Evolutionary conservation across 139 green algal genomes (phyloP).

Genomic region (Coelastrella sp.): DNA sequence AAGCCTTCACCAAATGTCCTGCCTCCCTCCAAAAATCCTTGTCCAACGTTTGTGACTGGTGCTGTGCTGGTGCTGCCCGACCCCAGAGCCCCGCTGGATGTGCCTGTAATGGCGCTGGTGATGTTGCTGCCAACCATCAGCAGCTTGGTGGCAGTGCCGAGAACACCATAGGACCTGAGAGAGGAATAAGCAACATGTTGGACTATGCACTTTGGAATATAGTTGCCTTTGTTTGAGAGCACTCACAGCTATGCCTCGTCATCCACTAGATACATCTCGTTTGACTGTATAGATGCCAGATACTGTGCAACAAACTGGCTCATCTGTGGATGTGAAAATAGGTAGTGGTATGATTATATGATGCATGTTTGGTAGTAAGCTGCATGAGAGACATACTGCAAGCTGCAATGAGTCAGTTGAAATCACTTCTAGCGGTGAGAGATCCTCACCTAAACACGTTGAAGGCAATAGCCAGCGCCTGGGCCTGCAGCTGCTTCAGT

Average conservation of each 20-base stretch:
- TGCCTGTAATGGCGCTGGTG: slow-evolving; percentile 57
- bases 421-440: neutral
- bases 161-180: slow-evolving; percentile 53
- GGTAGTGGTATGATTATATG: too few species aligned
- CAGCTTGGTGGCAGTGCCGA: slow-evolving; percentile 59
- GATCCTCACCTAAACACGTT: slow-evolving; percentile 51
- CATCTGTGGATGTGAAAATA: too few species aligned
- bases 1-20: slow-evolving; percentile 79
- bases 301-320: too few species aligned
- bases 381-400: too few species aligned
- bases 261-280: neutral
- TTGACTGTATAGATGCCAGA: too few species aligned
- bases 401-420: neutral
- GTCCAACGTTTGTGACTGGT: slow-evolving; percentile 59
- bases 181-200: slow-evolving; percentile 22
- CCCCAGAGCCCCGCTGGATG: neutral
- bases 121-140: slow-evolving; percentile 39
- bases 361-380: neutral
- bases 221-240: too few species aligned
- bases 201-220: too few species aligned
- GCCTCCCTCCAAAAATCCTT: slow-evolving; percentile 85
- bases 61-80: neutral
- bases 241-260: too few species aligned
- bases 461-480: slow-evolving; percentile 58
- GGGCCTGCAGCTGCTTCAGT: slow-evolving; percentile 35